Conservation (phyloP, 2,329 filamentous ascomycete genomes). For the Penicillium decumbens region DNA sequence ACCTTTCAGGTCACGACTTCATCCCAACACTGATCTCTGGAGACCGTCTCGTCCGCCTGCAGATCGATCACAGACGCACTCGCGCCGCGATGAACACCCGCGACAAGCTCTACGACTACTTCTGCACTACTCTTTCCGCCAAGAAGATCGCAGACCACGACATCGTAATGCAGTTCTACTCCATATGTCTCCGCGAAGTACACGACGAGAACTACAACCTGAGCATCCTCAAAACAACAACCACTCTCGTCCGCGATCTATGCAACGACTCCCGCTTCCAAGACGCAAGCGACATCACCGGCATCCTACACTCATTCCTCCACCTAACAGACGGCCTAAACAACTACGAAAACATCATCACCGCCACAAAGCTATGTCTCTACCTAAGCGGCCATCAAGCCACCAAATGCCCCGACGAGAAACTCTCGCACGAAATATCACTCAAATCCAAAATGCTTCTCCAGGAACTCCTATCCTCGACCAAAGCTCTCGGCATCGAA, state of each 20-base stretch:
- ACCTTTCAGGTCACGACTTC: conserved; percentile 32
- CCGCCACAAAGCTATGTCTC: conserved; percentile 36
- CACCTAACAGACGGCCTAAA: conserved; percentile 34
- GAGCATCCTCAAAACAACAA: conserved; percentile 29
- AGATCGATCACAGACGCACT: conserved; percentile 30
- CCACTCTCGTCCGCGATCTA: conserved; percentile 26
- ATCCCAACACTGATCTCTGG: conserved; percentile 32
- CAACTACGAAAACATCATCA: conserved; percentile 30
- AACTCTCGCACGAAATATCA: conserved; percentile 29
- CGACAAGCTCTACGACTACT: conserved; percentile 36
- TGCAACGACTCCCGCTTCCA: conserved; percentile 31
- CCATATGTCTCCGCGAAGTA: conserved; percentile 31
- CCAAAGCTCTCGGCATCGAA: conserved; percentile 29
- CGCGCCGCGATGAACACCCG: conserved; percentile 30
- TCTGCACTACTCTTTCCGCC: conserved; percentile 33
- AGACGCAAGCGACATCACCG: conserved; percentile 32
- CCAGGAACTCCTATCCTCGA: conserved; percentile 30
- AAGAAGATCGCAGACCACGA: conserved; percentile 24
- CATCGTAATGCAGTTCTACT: conserved; percentile 32
- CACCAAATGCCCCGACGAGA: conserved; percentile 27
- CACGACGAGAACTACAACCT: conserved; percentile 28
- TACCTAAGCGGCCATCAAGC: conserved; percentile 35
- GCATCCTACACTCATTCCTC: conserved; percentile 33
- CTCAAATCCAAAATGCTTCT: conserved; percentile 33
- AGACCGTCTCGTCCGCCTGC: conserved; percentile 28